phyloP scores from a whole-genome alignment of 1,139 yeast genomes.

The Hyphopichia khmerensis region DNA sequence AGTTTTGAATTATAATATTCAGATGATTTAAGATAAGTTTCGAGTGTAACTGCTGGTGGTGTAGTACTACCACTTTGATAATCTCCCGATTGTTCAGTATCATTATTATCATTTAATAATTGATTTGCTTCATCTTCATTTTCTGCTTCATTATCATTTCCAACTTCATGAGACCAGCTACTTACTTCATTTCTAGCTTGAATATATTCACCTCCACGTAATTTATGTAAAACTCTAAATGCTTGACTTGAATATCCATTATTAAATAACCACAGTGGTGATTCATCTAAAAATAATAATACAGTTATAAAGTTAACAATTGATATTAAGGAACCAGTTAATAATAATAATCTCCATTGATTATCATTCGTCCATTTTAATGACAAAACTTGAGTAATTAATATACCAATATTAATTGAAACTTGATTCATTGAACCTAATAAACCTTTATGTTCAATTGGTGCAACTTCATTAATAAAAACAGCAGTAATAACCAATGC shows the following conservation, averaged over 20 bases:
- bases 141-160: too few relatives aligned
- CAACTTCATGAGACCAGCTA: constrained; percentile 26
- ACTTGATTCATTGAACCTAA: constrained; percentile 89
- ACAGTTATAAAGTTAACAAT: constrained; percentile 43
- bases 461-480: constrained; percentile 77
- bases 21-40: constrained; percentile 49
- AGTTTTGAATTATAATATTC: constrained; percentile 57
- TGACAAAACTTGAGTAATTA: constrained; percentile 75
- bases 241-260: constrained; percentile 35
- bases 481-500: constrained; percentile 84
- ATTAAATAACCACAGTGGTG: constrained; percentile 76
- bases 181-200: constrained; percentile 37
- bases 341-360: constrained; percentile 71
- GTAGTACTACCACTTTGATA: neutral
- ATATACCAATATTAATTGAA: constrained; percentile 79
- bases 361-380: constrained; percentile 61
- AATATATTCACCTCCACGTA: constrained; percentile 44
- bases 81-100: constrained; percentile 5
- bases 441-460: constrained; percentile 64
- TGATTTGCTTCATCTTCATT: constrained; percentile 6
- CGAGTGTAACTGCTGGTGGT: constrained; percentile 20
- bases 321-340: constrained; percentile 59
- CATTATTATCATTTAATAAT: constrained; percentile 2
- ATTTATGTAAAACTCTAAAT: constrained; percentile 31
- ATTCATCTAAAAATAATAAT: constrained; percentile 57